Percentiles rank a stretch among this genome's conserved stretches.
These are phyloP conservation scores for Pseudogymnoascus sp. DNA, from an alignment of 2,329 filamentous ascomycete species.

Conservation along the genomic window DNA sequence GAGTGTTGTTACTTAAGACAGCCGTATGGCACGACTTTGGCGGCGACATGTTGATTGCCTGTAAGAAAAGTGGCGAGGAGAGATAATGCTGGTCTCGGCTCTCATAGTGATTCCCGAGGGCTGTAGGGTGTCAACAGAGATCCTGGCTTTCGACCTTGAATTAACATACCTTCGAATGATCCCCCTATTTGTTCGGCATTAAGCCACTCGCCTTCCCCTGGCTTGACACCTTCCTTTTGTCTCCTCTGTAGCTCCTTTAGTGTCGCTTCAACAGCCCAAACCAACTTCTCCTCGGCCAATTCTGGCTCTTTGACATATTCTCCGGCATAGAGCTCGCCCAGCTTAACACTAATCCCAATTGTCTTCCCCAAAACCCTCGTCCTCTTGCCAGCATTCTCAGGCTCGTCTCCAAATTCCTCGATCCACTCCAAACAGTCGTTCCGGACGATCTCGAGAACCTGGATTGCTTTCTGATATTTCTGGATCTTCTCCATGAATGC, in stretches of 20 bases:
- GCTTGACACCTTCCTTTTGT: constrained; percentile 54
- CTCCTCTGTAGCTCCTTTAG: constrained; percentile 58
- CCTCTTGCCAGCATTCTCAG: constrained; percentile 35
- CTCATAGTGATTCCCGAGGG: constrained; percentile 70
- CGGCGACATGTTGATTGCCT: constrained; percentile 64
- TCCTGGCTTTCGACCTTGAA: neutral
- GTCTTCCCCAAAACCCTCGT: constrained; percentile 64
- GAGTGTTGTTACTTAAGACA: constrained; percentile 54
- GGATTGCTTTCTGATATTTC: constrained; percentile 59
- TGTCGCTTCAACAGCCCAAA: constrained; percentile 74
- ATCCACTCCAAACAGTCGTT: constrained; percentile 59
- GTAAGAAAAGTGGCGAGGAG: constrained; percentile 76
- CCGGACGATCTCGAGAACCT: constrained; percentile 69
- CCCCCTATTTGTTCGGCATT: constrained; percentile 63
- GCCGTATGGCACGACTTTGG: constrained; percentile 64
- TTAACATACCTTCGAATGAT: constrained; percentile 51
- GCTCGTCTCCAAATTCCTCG: constrained; percentile 45
- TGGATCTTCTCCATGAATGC: constrained; percentile 70
- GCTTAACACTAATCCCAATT: constrained; percentile 69
- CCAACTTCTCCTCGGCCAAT: constrained; percentile 63
- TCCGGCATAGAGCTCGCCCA: constrained; percentile 73
- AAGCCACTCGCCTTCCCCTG: constrained; percentile 65
- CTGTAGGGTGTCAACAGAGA: constrained; percentile 33
- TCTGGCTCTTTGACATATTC: constrained; percentile 67
- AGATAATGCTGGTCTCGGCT: constrained; percentile 67